Evolutionary conservation across 176 grass and related monocot species (phyloP).

Genomic region (Lolium multiflorum): DNA sequence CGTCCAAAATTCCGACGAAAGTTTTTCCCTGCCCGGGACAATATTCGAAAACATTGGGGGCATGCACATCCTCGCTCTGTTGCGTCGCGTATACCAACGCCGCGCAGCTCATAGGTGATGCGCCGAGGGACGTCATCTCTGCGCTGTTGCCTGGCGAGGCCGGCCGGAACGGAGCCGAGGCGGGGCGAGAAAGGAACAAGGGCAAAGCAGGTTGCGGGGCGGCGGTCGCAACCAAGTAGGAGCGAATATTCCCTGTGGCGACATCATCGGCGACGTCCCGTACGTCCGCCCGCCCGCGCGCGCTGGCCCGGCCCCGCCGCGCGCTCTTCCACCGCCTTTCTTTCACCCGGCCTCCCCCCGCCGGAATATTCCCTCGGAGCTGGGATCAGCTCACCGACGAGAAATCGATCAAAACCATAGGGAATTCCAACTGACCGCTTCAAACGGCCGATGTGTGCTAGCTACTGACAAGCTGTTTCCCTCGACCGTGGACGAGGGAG

Average conservation of each 20-base stretch:
- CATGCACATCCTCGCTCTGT: neutral
- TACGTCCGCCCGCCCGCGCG: neutral
- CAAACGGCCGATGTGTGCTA: neutral
- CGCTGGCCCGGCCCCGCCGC: constrained; percentile 17
- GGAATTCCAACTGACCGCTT: neutral
- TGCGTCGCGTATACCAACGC: too few species aligned
- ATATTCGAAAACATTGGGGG: neutral
- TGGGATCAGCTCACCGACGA: neutral
- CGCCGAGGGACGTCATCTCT: neutral
- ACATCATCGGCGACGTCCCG: constrained; percentile 6
- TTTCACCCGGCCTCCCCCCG: neutral
- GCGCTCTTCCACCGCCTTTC: too few species aligned
- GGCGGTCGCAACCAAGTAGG: constrained; percentile 54
- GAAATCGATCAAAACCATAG: neutral
- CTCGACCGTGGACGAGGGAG: neutral
- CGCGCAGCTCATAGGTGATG: too few species aligned
- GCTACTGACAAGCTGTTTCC: neutral
- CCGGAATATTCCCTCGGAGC: constrained; percentile 39
- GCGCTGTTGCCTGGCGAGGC: neutral
- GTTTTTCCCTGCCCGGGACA: too few species aligned
- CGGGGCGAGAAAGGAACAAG: neutral
- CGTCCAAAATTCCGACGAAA: too few species aligned
- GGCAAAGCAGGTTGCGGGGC: constrained; percentile 34
- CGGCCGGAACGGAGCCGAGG: neutral
- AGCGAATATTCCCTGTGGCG: constrained; percentile 44